Evolutionary conservation across 2,329 filamentous ascomycete genomes (phyloP).

Genomic region (Chaetomiaceae sp.): DNA sequence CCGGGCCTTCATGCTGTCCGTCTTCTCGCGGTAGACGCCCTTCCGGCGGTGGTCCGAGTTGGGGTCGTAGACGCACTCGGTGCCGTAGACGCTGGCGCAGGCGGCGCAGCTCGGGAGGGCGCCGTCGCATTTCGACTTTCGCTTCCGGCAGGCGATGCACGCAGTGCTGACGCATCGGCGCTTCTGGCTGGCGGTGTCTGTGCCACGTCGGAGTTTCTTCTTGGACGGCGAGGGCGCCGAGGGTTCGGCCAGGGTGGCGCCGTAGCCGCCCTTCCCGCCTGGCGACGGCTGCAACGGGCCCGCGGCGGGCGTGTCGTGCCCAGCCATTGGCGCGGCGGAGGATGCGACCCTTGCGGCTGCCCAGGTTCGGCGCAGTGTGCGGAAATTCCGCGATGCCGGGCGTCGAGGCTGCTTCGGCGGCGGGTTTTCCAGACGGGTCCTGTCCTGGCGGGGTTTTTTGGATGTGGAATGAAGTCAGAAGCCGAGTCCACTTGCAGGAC

Average conservation of each 20-base stretch:
- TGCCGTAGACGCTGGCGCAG: constrained; percentile 90
- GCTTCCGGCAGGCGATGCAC: constrained; percentile 70
- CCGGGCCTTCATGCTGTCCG: constrained; percentile 78
- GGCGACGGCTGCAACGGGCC: constrained; percentile 1
- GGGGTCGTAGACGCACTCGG: constrained; percentile 88
- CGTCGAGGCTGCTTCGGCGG: constrained; percentile 4
- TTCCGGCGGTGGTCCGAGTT: constrained; percentile 95
- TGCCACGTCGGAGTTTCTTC: constrained; percentile 47
- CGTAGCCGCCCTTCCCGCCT: constrained; percentile 8
- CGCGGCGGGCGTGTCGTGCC: constrained; percentile 8
- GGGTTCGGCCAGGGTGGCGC: background rate
- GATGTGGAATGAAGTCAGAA: background rate
- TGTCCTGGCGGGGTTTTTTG: background rate
- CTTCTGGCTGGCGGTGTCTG: constrained; percentile 50
- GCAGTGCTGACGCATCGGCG: constrained; percentile 78
- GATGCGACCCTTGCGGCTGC: background rate
- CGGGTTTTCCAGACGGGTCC: background rate
- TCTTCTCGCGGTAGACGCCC: constrained; percentile 92
- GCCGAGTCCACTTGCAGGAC: background rate
- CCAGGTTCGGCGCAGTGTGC: background rate
- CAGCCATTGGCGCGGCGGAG: constrained; percentile 9
- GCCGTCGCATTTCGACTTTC: constrained; percentile 88
- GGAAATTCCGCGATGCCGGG: constrained; percentile 7
- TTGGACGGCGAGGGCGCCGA: constrained; percentile 25
- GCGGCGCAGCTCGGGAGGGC: constrained; percentile 87